These are phyloP conservation scores for Pezicula radicicola DNA, from an alignment of 2,329 filamentous ascomycete species.

Conservation along the genomic window DNA sequence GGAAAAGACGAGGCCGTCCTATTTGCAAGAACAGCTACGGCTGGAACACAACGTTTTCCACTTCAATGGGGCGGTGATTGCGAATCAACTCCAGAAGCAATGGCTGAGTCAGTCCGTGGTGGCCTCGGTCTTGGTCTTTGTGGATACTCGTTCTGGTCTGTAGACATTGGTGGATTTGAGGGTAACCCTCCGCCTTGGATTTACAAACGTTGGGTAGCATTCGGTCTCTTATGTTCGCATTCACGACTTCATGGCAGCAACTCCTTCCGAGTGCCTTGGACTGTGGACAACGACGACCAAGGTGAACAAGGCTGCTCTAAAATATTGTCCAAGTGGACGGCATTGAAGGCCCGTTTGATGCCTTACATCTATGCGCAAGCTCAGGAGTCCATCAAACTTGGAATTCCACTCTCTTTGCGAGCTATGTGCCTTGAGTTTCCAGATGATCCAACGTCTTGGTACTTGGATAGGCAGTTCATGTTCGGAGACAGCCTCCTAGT, in stretches of 20 bases:
- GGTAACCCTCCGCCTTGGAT: conserved; percentile 54
- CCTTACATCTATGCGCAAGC: conserved; percentile 55
- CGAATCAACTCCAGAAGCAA: conserved; percentile 59
- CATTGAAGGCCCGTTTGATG: conserved; percentile 52
- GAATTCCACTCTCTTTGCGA: conserved; percentile 51
- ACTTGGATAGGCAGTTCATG: conserved; percentile 59
- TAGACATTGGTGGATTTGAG: conserved; percentile 62
- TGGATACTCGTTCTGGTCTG: conserved; percentile 59
- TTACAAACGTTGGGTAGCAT: conserved; percentile 64
- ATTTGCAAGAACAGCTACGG: conserved; percentile 56
- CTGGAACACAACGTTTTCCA: conserved; percentile 57
- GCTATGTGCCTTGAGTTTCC: conserved; percentile 60
- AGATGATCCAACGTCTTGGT: conserved; percentile 54
- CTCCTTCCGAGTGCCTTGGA: conserved; percentile 62
- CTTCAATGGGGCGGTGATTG: conserved; percentile 62
- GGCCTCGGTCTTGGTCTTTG: conserved; percentile 53
- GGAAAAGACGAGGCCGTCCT: conserved; percentile 50
- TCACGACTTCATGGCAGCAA: conserved; percentile 56
- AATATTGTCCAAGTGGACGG: conserved; percentile 41
- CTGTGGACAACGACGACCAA: conserved; percentile 52
- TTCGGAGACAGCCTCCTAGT: conserved; percentile 54
- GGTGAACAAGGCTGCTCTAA: conserved; percentile 44
- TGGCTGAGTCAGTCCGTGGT: conserved; percentile 59
- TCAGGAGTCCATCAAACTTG: conserved; percentile 42
- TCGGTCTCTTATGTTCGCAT: conserved; percentile 58